Base-by-base conservation (phyloP, 441 rosid genomes). In the Populus tomentosa region DNA sequence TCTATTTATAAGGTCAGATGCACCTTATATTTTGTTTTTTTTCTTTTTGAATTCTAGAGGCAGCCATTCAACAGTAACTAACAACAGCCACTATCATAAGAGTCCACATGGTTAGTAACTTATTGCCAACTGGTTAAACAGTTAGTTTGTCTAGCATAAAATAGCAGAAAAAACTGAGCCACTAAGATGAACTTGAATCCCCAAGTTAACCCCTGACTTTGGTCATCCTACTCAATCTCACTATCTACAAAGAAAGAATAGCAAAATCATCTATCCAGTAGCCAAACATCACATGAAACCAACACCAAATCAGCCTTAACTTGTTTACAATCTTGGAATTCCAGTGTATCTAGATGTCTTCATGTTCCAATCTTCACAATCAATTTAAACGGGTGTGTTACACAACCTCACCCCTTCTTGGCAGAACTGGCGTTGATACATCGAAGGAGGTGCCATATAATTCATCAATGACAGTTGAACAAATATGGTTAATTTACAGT, bases 1-100 rank as follows among this genome's bases (percentile, higher is more conserved):
- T 83, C 4, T 30, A 67, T 91, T 77, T 94, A 96, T 86, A 96
- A 96, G 98, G 98, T 96, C 63, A 70, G 79, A 82, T 71, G 26
- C 65, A 26, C 28, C 61, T 36, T 64, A 14, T 33, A 9, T 13
- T 1, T 26, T n/a, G n/a, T n/a, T n/a, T n/a, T n/a, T 28, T 23
- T 20, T 18, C 32, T 16, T 16, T 11, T 11, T 13, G 8, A 53
- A 53, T 53, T 53, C 21, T 53, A 18, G 61, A 53, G 61, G 61
- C 61, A 6, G 61, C 61, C 61, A 53, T 53, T 53, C 61, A 18
- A 53, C 7, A 53, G 61, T 53, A 18, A 53, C 61, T 53, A 18
- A 53, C n/a, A 53, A 53, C n/a, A 53, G 7, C n/a, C 21, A 53
- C 61, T 18, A 53, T 18, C n/a, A 53, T 53, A 53, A 16, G 1